Evolutionary conservation across 2,329 filamentous ascomycete genomes (phyloP).

Genomic region (Rhytidhysteron rufulum): DNA sequence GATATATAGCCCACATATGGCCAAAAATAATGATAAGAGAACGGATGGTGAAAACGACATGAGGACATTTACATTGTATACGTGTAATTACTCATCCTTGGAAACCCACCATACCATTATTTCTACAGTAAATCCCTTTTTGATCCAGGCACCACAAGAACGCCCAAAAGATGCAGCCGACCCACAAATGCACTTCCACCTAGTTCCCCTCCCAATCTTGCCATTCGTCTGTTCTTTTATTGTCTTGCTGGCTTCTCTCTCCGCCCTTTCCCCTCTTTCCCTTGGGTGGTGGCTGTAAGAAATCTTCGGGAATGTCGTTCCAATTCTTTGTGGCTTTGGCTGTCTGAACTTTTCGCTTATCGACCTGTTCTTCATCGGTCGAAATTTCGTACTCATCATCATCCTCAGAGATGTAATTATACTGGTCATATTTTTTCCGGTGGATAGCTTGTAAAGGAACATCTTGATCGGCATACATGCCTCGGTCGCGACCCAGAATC

Average conservation of each 20-base stretch:
- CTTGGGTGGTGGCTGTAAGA: slow-evolving; percentile 26
- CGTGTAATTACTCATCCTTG: no score
- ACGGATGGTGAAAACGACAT: not conserved
- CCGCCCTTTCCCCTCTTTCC: slow-evolving; percentile 16
- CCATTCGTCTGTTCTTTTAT: slow-evolving; percentile 24
- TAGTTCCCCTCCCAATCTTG: slow-evolving; percentile 22
- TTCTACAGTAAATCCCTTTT: no score
- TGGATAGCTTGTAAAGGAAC: slow-evolving; percentile 42
- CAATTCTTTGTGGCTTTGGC: slow-evolving; percentile 36
- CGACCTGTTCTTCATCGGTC: slow-evolving; percentile 27
- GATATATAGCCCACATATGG: not conserved
- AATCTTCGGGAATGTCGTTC: slow-evolving; percentile 49
- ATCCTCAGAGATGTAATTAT: slow-evolving; percentile 34
- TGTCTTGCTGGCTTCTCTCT: slow-evolving; percentile 20
- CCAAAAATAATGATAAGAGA: not conserved
- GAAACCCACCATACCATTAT: no score
- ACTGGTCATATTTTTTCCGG: slow-evolving; percentile 31
- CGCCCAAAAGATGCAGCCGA: not conserved
- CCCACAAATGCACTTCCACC: slow-evolving; percentile 1
- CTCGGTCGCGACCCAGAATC: slow-evolving; percentile 37
- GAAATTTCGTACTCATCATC: slow-evolving; percentile 34
- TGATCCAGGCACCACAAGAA: not conserved
- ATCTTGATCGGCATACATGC: slow-evolving; percentile 33
- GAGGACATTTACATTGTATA: no score
- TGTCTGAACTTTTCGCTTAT: slow-evolving; percentile 14